Evolutionary conservation across 257 asterid genomes (phyloP).

Genomic region (Anisodus tanguticus): DNA sequence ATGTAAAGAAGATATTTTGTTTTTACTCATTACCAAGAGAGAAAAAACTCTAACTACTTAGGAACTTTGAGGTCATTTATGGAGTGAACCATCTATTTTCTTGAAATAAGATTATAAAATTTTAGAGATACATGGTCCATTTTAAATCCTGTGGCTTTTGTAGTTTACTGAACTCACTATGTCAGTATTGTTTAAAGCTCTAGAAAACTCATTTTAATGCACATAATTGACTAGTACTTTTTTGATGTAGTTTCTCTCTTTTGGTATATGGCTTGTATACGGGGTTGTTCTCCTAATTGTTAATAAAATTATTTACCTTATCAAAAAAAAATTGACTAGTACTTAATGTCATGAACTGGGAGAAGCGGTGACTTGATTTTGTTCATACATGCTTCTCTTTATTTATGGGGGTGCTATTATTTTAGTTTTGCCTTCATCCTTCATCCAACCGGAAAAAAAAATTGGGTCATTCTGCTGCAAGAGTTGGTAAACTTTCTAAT

Average conservation of each 20-base stretch:
- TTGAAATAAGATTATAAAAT: background rate
- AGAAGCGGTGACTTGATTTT: background rate
- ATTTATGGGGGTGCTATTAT: background rate
- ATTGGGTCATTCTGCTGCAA: background rate
- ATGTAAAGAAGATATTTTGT: background rate
- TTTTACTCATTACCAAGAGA: background rate
- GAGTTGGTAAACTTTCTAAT: background rate
- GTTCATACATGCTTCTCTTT: background rate
- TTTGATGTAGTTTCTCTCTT: no score
- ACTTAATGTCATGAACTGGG: background rate
- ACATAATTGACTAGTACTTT: background rate
- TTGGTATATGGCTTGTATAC: no score
- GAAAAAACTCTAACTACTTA: background rate
- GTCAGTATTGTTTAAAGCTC: background rate
- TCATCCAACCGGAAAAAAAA: background rate
- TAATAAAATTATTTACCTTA: no score
- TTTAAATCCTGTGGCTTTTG: background rate
- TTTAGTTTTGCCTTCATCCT: background rate
- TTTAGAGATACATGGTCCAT: background rate
- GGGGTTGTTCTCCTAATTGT: no score
- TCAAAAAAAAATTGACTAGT: background rate
- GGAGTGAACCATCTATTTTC: background rate
- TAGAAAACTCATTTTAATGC: background rate
- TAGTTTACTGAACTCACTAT: background rate
- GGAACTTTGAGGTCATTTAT: background rate